Conservation (phyloP, 2,329 filamentous ascomycete species). For the Metarhizium rileyi region DNA sequence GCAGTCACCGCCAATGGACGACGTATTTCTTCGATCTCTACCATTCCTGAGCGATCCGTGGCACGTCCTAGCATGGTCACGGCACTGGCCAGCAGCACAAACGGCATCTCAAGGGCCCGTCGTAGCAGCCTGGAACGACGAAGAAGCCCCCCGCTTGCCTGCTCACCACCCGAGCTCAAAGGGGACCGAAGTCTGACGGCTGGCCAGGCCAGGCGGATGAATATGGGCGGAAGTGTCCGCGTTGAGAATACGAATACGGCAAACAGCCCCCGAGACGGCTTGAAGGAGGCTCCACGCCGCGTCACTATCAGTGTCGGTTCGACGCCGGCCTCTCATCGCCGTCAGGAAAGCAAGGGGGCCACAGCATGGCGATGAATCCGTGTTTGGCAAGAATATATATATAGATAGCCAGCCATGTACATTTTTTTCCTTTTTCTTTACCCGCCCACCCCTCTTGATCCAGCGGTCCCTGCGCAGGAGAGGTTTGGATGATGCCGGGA, state of each 20-base stretch:
- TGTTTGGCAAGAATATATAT: background rate
- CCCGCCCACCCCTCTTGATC: background rate
- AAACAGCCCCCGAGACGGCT: constrained; percentile 16
- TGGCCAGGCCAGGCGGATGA: constrained; percentile 49
- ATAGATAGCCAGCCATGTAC: background rate
- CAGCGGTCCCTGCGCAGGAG: background rate
- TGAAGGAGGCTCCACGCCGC: constrained; percentile 20
- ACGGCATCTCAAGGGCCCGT: constrained; percentile 46
- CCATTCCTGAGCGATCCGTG: constrained; percentile 17
- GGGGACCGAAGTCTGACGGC: constrained; percentile 35
- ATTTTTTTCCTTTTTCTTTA: background rate
- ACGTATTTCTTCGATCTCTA: constrained; percentile 35
- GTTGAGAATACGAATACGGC: constrained; percentile 15
- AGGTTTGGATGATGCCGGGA: background rate
- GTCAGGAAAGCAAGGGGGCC: constrained; percentile 21
- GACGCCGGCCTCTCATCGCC: constrained; percentile 15
- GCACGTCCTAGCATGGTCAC: constrained; percentile 29
- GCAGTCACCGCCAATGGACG: constrained; percentile 24
- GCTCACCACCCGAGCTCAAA: constrained; percentile 37
- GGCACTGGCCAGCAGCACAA: constrained; percentile 37
- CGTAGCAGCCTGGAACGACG: constrained; percentile 40
- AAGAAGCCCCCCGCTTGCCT: constrained; percentile 43
- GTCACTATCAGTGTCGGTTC: constrained; percentile 28
- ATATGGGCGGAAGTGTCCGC: constrained; percentile 35
- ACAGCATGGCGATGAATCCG: constrained; percentile 20